These are phyloP conservation scores for Hericium alpestre DNA, from an alignment of 768 basidiomycete species.

Conservation along the genomic window DNA sequence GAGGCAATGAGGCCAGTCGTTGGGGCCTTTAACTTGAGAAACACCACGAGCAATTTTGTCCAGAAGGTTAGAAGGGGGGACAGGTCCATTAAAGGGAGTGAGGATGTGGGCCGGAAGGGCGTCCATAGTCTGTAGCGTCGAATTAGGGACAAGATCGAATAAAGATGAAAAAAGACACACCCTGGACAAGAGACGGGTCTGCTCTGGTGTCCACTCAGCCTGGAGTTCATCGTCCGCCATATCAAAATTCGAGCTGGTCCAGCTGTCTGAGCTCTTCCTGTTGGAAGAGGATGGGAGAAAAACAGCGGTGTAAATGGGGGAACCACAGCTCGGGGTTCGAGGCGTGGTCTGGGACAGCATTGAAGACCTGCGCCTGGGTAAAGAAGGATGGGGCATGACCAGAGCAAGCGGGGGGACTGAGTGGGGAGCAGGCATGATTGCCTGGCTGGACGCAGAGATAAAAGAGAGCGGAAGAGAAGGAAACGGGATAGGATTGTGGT, in stretches of 20 bases:
- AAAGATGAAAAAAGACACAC: slow-evolving; percentile 29
- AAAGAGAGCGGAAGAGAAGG: slow-evolving; percentile 13
- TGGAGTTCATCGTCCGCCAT: slow-evolving; percentile 47
- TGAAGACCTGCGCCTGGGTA: slow-evolving; percentile 39
- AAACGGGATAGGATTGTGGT: not conserved
- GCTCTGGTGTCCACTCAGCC: slow-evolving; percentile 67
- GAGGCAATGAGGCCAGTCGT: slow-evolving; percentile 75
- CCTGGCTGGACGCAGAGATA: not conserved
- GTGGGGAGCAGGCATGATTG: slow-evolving; percentile 27
- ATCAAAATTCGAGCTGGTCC: slow-evolving; percentile 70
- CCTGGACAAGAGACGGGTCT: slow-evolving; percentile 54
- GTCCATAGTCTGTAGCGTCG: slow-evolving; percentile 55
- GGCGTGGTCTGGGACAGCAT: slow-evolving; percentile 35
- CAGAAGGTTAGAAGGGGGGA: slow-evolving; percentile 77
- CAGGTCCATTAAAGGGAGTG: slow-evolving; percentile 76
- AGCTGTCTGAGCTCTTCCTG: slow-evolving; percentile 72
- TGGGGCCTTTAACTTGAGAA: slow-evolving; percentile 59
- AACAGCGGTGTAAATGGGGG: slow-evolving; percentile 42
- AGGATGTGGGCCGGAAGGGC: slow-evolving; percentile 74
- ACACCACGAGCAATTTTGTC: slow-evolving; percentile 80
- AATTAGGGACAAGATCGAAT: slow-evolving; percentile 7
- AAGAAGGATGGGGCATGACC: slow-evolving; percentile 50
- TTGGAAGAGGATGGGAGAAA: slow-evolving; percentile 36
- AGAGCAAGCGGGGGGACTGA: slow-evolving; percentile 47
- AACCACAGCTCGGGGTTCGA: slow-evolving; percentile 52